Conservation (phyloP, 2,329 filamentous ascomycete species). For the Cladobotryum protrusum region DNA sequence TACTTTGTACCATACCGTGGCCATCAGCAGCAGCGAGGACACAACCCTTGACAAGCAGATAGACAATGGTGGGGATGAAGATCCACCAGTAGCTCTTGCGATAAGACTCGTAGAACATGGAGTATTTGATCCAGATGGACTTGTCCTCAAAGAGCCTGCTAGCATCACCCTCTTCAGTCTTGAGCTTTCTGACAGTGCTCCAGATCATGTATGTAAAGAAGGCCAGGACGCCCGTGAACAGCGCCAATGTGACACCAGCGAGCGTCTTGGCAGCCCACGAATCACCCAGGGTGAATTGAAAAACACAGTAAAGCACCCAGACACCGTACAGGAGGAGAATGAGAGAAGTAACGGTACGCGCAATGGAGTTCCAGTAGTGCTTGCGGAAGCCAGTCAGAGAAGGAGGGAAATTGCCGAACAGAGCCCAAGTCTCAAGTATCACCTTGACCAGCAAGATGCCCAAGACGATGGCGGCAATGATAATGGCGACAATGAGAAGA, state of each 20-base stretch:
- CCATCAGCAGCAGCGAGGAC: conserved; percentile 81
- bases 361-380: conserved; percentile 92
- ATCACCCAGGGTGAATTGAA: conserved; percentile 88
- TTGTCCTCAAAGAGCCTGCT: conserved; percentile 79
- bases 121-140: conserved; percentile 89
- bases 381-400: conserved; percentile 78
- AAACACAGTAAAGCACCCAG: conserved; percentile 94
- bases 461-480: conserved; percentile 77
- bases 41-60: conserved; percentile 84
- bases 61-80: conserved; percentile 82
- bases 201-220: conserved; percentile 86
- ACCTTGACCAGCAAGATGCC: conserved; percentile 86
- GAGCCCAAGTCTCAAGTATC: conserved; percentile 81
- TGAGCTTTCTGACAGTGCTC: conserved; percentile 65
- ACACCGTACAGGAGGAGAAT: conserved; percentile 89
- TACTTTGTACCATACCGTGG: conserved; percentile 74
- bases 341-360: conserved; percentile 80
- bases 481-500: conserved; percentile 78
- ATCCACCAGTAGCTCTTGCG: conserved; percentile 96
- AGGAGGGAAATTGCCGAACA: conserved; percentile 82
- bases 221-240: conserved; percentile 75
- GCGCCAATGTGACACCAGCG: conserved; percentile 69
- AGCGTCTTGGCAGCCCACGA: conserved; percentile 87
- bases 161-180: conserved; percentile 66
- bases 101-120: conserved; percentile 94